Evolutionary conservation across 1,139 yeast genomes (phyloP).

Genomic region (Kluyveromyces sp.): DNA sequence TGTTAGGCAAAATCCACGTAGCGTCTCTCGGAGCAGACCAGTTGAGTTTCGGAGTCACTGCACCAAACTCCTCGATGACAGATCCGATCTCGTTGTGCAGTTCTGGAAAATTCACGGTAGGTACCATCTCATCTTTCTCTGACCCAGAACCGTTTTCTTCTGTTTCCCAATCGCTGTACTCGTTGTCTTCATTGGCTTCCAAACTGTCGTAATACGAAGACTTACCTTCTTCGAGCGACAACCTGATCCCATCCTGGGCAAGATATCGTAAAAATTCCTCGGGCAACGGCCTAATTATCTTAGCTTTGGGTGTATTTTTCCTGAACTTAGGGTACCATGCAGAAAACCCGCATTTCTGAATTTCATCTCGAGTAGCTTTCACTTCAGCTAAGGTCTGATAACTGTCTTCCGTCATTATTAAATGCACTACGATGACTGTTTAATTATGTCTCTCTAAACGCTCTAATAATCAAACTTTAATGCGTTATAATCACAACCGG

Average conservation of each 20-base stretch:
- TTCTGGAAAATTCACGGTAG: conserved; percentile 46
- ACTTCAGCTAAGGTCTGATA: conserved; percentile 33
- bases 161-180: conserved; percentile 67
- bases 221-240: conserved; percentile 42
- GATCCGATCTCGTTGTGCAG: conserved; percentile 48
- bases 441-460: neutral
- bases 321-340: conserved; percentile 60
- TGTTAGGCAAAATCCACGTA: conserved; percentile 79
- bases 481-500: neutral
- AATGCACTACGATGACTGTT: neutral
- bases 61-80: conserved; percentile 42
- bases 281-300: conserved; percentile 61
- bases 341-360: conserved; percentile 64
- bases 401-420: conserved; percentile 1
- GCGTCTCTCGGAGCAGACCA: conserved; percentile 98
- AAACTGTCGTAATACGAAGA: conserved; percentile 34
- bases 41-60: conserved; percentile 81
- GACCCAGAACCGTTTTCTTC: conserved; percentile 32
- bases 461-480: neutral
- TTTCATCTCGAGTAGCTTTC: conserved; percentile 41
- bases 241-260: conserved; percentile 64
- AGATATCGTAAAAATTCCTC: conserved; percentile 61
- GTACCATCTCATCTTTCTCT: conserved; percentile 31
- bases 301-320: conserved; percentile 44
- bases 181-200: conserved; percentile 48